These are phyloP conservation scores for Epichloe gansuensis DNA, from an alignment of 2,329 filamentous ascomycete genomes.

Conservation along the genomic window DNA sequence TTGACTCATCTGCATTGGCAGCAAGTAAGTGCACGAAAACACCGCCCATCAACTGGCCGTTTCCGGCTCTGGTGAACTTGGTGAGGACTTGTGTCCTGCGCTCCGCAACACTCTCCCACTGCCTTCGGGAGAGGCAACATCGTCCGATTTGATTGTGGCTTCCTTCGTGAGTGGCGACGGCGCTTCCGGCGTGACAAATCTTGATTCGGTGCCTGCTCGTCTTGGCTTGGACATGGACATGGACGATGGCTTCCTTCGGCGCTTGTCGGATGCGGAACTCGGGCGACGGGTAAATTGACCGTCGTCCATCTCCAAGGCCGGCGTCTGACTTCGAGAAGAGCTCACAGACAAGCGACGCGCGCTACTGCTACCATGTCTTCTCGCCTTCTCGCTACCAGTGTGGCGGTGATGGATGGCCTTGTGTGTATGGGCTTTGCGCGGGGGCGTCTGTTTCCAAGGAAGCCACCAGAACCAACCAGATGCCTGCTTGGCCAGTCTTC, in stretches of 20 bases:
- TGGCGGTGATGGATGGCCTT: conserved; percentile 26
- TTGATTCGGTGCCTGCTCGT: conserved; percentile 32
- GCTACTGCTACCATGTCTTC: conserved; percentile 37
- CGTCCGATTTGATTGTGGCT: conserved; percentile 20
- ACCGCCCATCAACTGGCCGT: background rate
- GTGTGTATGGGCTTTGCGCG: conserved; percentile 16
- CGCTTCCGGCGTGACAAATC: conserved; percentile 42
- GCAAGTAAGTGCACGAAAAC: background rate
- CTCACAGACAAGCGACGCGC: conserved; percentile 39
- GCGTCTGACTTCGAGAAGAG: conserved; percentile 37
- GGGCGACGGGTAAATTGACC: conserved; percentile 27
- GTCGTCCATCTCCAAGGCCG: conserved; percentile 34
- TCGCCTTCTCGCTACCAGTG: conserved; percentile 31
- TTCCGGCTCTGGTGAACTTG: background rate
- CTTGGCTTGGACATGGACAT: conserved; percentile 29
- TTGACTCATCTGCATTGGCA: background rate
- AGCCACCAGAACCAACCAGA: conserved; percentile 80
- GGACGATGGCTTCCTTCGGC: conserved; percentile 33
- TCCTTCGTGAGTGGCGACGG: conserved; percentile 40
- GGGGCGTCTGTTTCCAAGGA: conserved; percentile 43
- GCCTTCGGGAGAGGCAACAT: conserved; percentile 12
- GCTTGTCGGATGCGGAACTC: conserved; percentile 37
- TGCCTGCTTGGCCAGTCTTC: conserved; percentile 52
- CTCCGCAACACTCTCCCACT: conserved; percentile 12
- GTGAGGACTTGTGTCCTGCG: conserved; percentile 7